Evolutionary conservation across 2,329 filamentous ascomycete genomes (phyloP).

Genomic region (Berkeleyomyces rouxiae): DNA sequence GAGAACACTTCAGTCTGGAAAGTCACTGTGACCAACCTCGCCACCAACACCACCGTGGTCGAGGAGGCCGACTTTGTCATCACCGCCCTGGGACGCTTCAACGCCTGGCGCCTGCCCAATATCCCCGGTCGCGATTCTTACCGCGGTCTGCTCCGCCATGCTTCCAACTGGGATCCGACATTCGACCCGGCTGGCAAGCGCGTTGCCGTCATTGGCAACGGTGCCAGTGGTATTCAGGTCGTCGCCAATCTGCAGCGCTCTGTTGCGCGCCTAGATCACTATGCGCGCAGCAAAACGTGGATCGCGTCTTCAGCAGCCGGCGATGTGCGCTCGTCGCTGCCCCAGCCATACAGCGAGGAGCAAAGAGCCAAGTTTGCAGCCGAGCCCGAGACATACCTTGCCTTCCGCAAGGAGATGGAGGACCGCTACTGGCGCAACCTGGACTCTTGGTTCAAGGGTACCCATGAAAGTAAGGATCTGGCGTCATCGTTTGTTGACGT

Average conservation of each 20-base stretch:
- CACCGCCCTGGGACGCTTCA: constrained; percentile 48
- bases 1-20: constrained; percentile 27
- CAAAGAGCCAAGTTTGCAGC: constrained; percentile 36
- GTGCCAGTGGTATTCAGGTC: constrained; percentile 42
- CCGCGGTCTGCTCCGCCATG: constrained; percentile 39
- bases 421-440: constrained; percentile 46
- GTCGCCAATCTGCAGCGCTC: constrained; percentile 34
- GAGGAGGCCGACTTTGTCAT: constrained; percentile 44
- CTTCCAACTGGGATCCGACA: constrained; percentile 40
- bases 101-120: constrained; percentile 45
- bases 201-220: constrained; percentile 46
- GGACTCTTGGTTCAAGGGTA: constrained; percentile 35
- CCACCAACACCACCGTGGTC: constrained; percentile 22
- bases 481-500: constrained; percentile 31
- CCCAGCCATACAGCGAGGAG: constrained; percentile 41
- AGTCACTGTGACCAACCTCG: constrained; percentile 24
- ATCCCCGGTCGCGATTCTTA: constrained; percentile 41
- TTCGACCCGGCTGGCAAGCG: constrained; percentile 33
- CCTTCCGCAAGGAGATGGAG: constrained; percentile 40
- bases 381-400: constrained; percentile 42
- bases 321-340: constrained; percentile 35
- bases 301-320: constrained; percentile 46
- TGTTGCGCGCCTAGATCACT: constrained; percentile 41
- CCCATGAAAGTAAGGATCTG: constrained; percentile 30
- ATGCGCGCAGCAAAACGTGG: constrained; percentile 50